Base-by-base conservation (phyloP, 192 early-diverging fungal species). In the Paraglomus occultum region DNA sequence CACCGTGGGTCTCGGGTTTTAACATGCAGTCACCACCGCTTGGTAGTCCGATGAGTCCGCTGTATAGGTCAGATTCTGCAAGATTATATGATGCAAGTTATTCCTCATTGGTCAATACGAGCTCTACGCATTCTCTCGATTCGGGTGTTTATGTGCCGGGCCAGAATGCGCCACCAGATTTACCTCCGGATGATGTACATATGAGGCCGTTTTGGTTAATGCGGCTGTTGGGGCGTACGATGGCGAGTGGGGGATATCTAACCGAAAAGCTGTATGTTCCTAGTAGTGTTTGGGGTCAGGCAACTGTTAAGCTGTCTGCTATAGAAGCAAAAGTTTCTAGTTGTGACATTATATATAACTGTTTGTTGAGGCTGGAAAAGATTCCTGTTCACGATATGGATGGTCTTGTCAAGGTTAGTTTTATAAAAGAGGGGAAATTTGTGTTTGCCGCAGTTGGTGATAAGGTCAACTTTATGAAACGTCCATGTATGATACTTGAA, bases 181-280 rank as follows among this genome's bases (percentile, higher is more conserved):
- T 59, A 20, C 49, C 74, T 47, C 78, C 78, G 0, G 55, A 53
- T 52, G 78, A 79, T 42, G 49, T 75, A 6, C 70, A 72, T 67
- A 42, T 79, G 14, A 70, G 74, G 18, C 73, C 74, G 15, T 79
- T 79, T 55, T 79, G 78, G 78, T 53, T 79, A 42, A 79, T 79
- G 78, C 67, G 55, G 22, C 66, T 62, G 51, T 53, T 79, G 31
- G 78, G 76, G 49, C 78, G 76, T 46, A 72, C 73, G 1, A 79
- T 79, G 78, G 60, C 73, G 8, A 70, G 70, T 10, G 78, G 78
- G 4, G 78, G 78, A 44, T 79, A 76, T 23, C 43, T 79, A 9
- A 76, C 78, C 10, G 73, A 76, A 17, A 73, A 75, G n/a, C 69
- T 79, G 66, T 79, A 71, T 72, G 74, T 79, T 15, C 78, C 78